These are phyloP conservation scores for Calonectria hongkongensis DNA, from an alignment of 2,329 filamentous ascomycete species.

Conservation along the genomic window DNA sequence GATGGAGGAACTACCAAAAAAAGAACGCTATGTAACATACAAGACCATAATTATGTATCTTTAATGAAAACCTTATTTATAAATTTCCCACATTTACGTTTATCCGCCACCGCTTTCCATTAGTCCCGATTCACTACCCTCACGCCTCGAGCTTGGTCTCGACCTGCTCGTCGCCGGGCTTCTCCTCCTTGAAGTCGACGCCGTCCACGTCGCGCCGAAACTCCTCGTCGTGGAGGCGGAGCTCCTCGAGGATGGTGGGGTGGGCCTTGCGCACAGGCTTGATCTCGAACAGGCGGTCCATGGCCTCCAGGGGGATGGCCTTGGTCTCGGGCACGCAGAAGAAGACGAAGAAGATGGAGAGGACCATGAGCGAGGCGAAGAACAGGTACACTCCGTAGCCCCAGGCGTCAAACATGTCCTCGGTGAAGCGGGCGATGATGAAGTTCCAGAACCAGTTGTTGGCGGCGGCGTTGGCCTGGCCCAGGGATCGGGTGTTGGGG, in stretches of 20 bases:
- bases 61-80: constrained; percentile 20
- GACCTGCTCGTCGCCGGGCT: constrained; percentile 53
- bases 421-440: constrained; percentile 80
- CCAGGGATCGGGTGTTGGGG: constrained; percentile 76
- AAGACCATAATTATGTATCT: constrained; percentile 27
- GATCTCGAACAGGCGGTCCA: constrained; percentile 76
- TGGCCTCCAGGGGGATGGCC: constrained; percentile 77
- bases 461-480: constrained; percentile 82
- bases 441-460: constrained; percentile 86
- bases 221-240: constrained; percentile 60
- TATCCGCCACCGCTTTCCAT: constrained; percentile 10
- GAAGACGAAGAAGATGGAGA: constrained; percentile 75
- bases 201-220: constrained; percentile 57
- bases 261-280: constrained; percentile 68
- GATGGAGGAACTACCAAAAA: background rate
- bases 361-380: constrained; percentile 78
- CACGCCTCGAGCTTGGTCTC: constrained; percentile 44
- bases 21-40: constrained; percentile 13
- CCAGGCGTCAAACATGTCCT: constrained; percentile 76
- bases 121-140: background rate
- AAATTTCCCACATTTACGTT: constrained; percentile 17
- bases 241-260: constrained; percentile 64
- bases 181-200: constrained; percentile 55
- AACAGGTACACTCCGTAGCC: constrained; percentile 82
- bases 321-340: constrained; percentile 81